Evolutionary conservation across 306 rosid species (phyloP), one percentile per base, ranked within the genome.

Genomic region (Castanea crenata): DNA sequence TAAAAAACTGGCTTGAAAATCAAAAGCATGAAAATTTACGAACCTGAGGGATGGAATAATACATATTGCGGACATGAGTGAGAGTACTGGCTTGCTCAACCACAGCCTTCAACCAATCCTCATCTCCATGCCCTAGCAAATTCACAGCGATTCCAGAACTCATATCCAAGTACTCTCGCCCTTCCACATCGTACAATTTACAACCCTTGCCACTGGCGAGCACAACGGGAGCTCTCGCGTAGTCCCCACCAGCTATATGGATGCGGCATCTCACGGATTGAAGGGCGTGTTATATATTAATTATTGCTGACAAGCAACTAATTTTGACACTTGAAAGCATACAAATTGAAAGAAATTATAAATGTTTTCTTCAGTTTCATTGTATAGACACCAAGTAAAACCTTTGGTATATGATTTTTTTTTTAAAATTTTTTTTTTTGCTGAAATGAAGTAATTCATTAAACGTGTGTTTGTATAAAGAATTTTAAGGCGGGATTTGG

Each of bases 81-180:
- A 95, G 96, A 5, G 68, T 71, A 27, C 20, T 62, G 49, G 98
- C 98, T 81, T 95, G 98, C 31, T 91, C 92, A 1, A 69, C 70
- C 25, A 95, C 89, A 23, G 99, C 97, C 79, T 52, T 84, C 68
- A 92, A 78, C 97, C 96, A 91, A 51, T 95, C 98, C 46, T 77
- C 85, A 80, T 95, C 99, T 6, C 87, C 94, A 56, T 92, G 90
- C 6, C 98, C 99, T 1, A 95, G 89, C 6, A 97, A 87, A 64
- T 93, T 95, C 19, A 95, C 98, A 2, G 94, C 99, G 63, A 93
- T 95, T 41, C 99, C 98, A 1, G 93, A 44, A 55, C 81, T 84
- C 88, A 91, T 9, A 82, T 95, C 99, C 79, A 93, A 72, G 79
- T 89, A 95, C 77, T 95, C 97, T 31, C 77, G 74, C 82, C 99